A percentile compares a stretch with the other conserved stretches of the same genome.
Conservation (phyloP, 331 rosid genomes). For the Stylosanthes scabra region DNA sequence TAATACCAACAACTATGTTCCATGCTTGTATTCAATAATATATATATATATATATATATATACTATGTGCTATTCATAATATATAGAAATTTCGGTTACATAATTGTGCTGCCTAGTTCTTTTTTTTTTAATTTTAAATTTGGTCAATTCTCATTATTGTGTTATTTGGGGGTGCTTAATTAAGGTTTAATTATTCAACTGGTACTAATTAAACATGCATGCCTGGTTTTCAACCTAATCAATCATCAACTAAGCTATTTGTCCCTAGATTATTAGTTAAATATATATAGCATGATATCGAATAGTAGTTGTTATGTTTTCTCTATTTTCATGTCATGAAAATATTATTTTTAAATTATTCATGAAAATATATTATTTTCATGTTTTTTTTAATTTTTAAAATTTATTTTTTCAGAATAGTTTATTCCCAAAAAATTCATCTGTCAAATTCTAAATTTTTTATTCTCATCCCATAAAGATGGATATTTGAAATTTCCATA, state of each 20-base stretch:
- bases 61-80: background rate
- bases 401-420: too few species aligned
- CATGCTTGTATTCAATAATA: constrained; percentile 1
- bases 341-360: too few species aligned
- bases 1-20: constrained; percentile 1
- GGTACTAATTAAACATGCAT: background rate
- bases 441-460: too few species aligned
- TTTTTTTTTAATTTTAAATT: too few species aligned
- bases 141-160: background rate
- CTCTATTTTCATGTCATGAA: too few species aligned
- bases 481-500: too few species aligned
- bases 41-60: background rate
- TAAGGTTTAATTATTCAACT: background rate
- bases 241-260: constrained; percentile 8
- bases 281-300: background rate
- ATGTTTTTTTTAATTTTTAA: too few species aligned
- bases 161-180: background rate
- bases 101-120: background rate
- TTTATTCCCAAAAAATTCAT: too few species aligned
- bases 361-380: too few species aligned
- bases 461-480: too few species aligned
- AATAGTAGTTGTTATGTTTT: too few species aligned
- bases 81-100: background rate
- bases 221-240: constrained; percentile 8
- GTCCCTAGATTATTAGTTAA: constrained; percentile 19